Percentiles rank a stretch among this genome's conserved stretches.
Conservation (phyloP, 2,329 filamentous ascomycete genomes). For the Apiospora saccharicola region DNA sequence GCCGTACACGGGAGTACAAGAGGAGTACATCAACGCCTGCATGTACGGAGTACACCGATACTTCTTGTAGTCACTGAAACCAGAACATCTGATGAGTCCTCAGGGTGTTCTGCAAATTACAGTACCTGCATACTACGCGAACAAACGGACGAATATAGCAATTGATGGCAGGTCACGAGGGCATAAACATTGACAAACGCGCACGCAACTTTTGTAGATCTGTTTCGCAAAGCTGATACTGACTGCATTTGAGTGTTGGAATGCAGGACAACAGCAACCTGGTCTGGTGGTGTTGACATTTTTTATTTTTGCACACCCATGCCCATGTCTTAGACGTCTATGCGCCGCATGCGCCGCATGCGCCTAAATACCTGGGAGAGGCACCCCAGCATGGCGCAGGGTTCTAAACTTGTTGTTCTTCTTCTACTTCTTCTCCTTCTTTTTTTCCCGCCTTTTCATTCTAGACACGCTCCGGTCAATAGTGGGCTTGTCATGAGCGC, state of each 20-base stretch:
- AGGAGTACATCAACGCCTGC: neutral
- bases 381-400: neutral
- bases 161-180: neutral
- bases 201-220: neutral
- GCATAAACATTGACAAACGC: neutral
- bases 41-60: neutral
- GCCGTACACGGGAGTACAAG: neutral
- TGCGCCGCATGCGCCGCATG: neutral
- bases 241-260: conserved; percentile 1
- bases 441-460: neutral
- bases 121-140: neutral
- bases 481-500: neutral
- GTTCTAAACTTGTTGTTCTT: neutral
- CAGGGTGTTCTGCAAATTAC: neutral
- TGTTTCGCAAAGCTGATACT: conserved; percentile 5
- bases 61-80: conserved; percentile 6
- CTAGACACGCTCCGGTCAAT: neutral
- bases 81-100: neutral
- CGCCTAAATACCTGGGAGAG: neutral
- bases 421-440: neutral
- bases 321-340: conserved; percentile 4
- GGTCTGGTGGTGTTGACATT: neutral
- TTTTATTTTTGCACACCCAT: neutral
- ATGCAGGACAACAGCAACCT: conserved; percentile 1
- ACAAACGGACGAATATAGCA: neutral